These are phyloP conservation scores for Nicotiana undulata DNA, from an alignment of 257 asterid genomes.

Conservation along the genomic window DNA sequence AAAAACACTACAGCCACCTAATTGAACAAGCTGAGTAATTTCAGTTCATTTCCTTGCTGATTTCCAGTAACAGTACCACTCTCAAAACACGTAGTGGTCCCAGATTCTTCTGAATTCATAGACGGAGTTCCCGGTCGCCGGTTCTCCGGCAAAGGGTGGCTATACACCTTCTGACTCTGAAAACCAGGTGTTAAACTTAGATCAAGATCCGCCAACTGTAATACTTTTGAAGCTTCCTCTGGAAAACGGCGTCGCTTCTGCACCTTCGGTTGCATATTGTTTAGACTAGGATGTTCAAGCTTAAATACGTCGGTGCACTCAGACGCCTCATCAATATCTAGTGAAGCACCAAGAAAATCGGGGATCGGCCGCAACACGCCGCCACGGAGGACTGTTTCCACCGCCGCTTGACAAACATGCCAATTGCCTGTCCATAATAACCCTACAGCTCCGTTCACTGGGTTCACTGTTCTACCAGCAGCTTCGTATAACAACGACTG, in stretches of 20 bases:
- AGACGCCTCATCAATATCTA: conserved; percentile 42
- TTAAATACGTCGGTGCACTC: conserved; percentile 38
- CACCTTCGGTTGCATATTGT: conserved; percentile 9
- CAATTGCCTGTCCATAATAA: conserved; percentile 55
- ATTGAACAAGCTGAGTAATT: conserved; percentile 56
- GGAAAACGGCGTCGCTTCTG: conserved; percentile 46
- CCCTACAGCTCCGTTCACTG: conserved; percentile 68
- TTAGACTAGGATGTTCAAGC: conserved; percentile 15
- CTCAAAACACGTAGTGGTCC: conserved; percentile 46
- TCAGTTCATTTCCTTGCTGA: conserved; percentile 28
- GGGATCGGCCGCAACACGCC: conserved; percentile 44
- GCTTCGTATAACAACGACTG: conserved; percentile 65
- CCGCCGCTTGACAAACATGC: conserved; percentile 66
- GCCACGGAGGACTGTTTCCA: conserved; percentile 65
- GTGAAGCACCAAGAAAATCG: conserved; percentile 30
- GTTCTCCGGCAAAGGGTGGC: conserved; percentile 22
- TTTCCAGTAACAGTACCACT: conserved; percentile 18
- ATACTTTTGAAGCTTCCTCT: conserved; percentile 28
- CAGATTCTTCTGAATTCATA: conserved; percentile 75
- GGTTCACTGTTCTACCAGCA: conserved; percentile 77
- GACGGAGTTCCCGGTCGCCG: conserved; percentile 66
- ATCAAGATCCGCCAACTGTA: conserved; percentile 56
- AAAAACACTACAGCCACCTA: conserved; percentile 9
- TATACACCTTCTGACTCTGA: not conserved
- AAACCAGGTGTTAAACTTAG: conserved; percentile 49